These are phyloP conservation scores for Beauveria sp. DNA, from an alignment of 2,329 filamentous ascomycete genomes.

Conservation along the genomic window DNA sequence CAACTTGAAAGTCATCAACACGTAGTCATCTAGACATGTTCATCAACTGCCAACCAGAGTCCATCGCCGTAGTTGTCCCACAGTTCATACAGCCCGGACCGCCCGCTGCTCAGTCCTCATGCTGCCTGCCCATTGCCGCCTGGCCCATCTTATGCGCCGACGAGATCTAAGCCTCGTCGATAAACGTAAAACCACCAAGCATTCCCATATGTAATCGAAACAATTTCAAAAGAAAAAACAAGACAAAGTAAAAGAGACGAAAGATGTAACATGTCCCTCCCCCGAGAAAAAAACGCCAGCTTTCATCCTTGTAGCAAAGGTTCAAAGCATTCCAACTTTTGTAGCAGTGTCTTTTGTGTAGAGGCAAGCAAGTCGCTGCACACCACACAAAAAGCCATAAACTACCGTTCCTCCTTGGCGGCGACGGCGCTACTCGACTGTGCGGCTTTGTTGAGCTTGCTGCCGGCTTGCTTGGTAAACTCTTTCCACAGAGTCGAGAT, in stretches of 20 bases:
- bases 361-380: neutral
- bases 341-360: neutral
- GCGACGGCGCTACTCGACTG: constrained; percentile 16
- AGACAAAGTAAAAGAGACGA: neutral
- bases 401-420: constrained; percentile 18
- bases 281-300: constrained; percentile 10
- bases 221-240: neutral
- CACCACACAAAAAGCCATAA: neutral
- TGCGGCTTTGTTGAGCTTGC: constrained; percentile 23
- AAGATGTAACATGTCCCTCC: neutral
- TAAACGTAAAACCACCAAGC: neutral
- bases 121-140: neutral
- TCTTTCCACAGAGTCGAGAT: constrained; percentile 45
- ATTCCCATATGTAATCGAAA: neutral
- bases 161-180: neutral
- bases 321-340: constrained; percentile 6
- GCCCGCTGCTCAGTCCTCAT: constrained; percentile 8
- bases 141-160: neutral
- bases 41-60: constrained; percentile 13
- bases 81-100: constrained; percentile 7
- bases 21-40: constrained; percentile 1
- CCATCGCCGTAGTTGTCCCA: constrained; percentile 13
- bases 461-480: constrained; percentile 32
- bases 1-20: neutral
- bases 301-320: neutral